Evolutionary conservation across 257 asterid species (phyloP).

Genomic region (Nicotiana benthamiana): DNA sequence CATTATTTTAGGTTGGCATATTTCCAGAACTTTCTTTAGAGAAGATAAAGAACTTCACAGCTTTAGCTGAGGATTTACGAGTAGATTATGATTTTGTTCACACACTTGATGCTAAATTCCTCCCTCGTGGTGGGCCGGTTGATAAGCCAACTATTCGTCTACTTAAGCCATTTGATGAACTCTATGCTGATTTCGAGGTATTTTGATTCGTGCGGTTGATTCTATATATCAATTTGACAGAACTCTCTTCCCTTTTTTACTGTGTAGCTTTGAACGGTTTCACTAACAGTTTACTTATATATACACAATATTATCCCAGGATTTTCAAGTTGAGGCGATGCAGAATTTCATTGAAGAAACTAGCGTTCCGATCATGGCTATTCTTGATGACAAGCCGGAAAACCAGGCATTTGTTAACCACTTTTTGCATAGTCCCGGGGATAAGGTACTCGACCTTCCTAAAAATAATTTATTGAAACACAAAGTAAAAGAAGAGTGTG

Average conservation of each 20-base stretch:
- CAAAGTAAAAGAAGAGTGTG: background rate
- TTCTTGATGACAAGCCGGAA: slow-evolving; percentile 46
- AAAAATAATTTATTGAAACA: background rate
- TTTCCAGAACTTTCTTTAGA: slow-evolving; percentile 63
- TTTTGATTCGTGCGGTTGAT: background rate
- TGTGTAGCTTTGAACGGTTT: background rate
- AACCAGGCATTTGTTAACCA: slow-evolving; percentile 48
- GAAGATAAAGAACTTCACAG: slow-evolving; percentile 47
- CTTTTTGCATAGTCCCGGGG: slow-evolving; percentile 41
- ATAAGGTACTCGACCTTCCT: slow-evolving; percentile 39
- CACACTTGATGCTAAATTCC: slow-evolving; percentile 62
- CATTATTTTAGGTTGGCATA: slow-evolving; percentile 51
- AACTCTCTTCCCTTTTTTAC: background rate
- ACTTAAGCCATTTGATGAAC: slow-evolving; percentile 82
- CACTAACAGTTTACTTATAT: background rate
- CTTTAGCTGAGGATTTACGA: slow-evolving; percentile 65
- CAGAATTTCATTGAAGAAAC: slow-evolving; percentile 57
- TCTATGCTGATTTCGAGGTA: slow-evolving; percentile 61
- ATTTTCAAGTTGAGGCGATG: slow-evolving; percentile 52
- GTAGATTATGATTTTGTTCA: slow-evolving; percentile 66
- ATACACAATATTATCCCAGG: slow-evolving; percentile 32
- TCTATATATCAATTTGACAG: background rate
- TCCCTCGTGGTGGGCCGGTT: slow-evolving; percentile 63
- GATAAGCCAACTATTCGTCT: slow-evolving; percentile 67
- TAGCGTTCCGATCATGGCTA: slow-evolving; percentile 45